Conservation (phyloP, 2,329 filamentous ascomycete species). For the Talaromyces sp. region DNA sequence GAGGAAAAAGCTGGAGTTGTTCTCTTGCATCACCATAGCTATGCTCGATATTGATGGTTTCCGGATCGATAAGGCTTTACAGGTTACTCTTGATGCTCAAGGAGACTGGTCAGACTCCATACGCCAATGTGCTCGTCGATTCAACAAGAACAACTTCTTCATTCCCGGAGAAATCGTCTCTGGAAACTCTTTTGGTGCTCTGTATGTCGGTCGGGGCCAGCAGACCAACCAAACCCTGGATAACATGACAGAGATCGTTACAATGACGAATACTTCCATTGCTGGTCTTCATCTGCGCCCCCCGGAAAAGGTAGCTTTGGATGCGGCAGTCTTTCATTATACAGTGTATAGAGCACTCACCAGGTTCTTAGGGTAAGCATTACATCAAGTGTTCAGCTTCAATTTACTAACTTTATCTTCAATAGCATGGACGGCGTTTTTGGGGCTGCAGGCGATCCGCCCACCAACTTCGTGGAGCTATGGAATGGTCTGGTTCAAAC, state of each 20-base stretch:
- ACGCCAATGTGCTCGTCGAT: constrained; percentile 47
- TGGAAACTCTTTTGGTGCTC: constrained; percentile 51
- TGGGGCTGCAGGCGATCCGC: constrained; percentile 45
- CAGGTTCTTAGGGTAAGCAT: constrained; percentile 45
- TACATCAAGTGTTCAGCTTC: neutral
- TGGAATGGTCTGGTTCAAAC: constrained; percentile 51
- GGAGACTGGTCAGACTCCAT: constrained; percentile 50
- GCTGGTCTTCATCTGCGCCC: constrained; percentile 45
- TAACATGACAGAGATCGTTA: constrained; percentile 42
- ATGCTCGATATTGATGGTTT: constrained; percentile 58
- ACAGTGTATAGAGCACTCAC: constrained; percentile 52
- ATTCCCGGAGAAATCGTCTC: constrained; percentile 56
- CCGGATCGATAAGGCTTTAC: constrained; percentile 57
- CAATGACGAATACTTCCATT: constrained; percentile 35
- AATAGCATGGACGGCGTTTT: constrained; percentile 45
- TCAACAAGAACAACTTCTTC: constrained; percentile 57
- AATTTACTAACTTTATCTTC: neutral
- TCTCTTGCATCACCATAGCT: constrained; percentile 54
- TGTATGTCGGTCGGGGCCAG: constrained; percentile 55
- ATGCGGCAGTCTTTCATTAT: constrained; percentile 55
- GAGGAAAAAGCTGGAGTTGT: constrained; percentile 50
- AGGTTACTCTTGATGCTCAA: constrained; percentile 54
- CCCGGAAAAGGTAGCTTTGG: constrained; percentile 46
- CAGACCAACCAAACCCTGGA: constrained; percentile 44
- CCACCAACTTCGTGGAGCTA: constrained; percentile 46